Base-by-base conservation (phyloP, 2,329 filamentous ascomycete species). In the Sporothrix inflata region DNA sequence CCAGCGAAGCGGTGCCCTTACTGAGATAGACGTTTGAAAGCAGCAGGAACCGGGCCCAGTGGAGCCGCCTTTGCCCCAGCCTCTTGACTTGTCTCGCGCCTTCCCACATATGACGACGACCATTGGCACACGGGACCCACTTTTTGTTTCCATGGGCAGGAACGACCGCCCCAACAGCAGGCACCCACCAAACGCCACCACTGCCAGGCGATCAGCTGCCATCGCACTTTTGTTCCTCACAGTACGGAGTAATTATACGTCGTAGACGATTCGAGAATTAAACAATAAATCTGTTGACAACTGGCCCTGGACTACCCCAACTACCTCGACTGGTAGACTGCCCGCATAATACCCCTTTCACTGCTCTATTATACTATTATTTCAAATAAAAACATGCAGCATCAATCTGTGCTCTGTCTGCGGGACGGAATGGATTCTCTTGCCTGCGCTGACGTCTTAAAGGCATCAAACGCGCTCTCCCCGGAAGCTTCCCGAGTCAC, bases 101-200 rank as follows among this genome's bases (percentile, higher is more conserved):
- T 74, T 72, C 71, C 73, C 49, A 49, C 55, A 69, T 71, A 74
- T 71, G 73, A 73, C 72, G 73, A 74, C 73, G 67, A 67, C 70
- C 60, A 49, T 16, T 42, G 51, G 68, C 47, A 51, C 40, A 14
- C 1, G 4, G 69, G 30, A 9, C 61, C 73, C 73, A 70, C 70
- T 74, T 74, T 71, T 74, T 34, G 11, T 38, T 60, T 70, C 51
- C 53, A 70, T n/a, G 42, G 42, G 68, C 19, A 45, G 40, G 42
- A 61, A 38, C 42, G n/a, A 19, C 21, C 24, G 21, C 57, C 19
- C 34, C 55, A 70, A 40, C 24, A 47, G 21, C 47, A 68, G 67
- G 67, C 67, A 69, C 51, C 69, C 57, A 45, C 69, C 69, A 53
- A 65, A 49, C 57, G 57, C 40, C 40, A 65, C 60, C 38, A 42